Percentiles rank a stretch among this genome's conserved stretches.
phyloP scores from a whole-genome alignment of 768 basidiomycete genomes.

The Psilocybe cubensis region DNA sequence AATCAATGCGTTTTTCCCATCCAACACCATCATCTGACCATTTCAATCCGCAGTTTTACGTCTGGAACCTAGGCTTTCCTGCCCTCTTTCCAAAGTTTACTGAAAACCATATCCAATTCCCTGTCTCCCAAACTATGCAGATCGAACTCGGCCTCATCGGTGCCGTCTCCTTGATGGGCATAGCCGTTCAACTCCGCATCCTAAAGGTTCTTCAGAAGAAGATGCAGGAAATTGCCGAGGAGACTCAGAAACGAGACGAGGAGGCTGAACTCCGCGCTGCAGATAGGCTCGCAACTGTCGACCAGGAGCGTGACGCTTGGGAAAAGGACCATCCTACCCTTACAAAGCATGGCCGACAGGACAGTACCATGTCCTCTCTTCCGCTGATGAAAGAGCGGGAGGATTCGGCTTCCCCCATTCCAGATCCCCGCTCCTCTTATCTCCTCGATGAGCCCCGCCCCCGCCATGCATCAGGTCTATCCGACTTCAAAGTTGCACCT shows the following conservation, averaged over 20 bases:
- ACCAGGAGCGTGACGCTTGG: slow-evolving; percentile 81
- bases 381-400: slow-evolving; percentile 72
- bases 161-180: slow-evolving; percentile 83
- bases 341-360: slow-evolving; percentile 60
- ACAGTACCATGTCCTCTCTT: slow-evolving; percentile 64
- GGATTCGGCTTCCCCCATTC: slow-evolving; percentile 45
- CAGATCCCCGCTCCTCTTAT: slow-evolving; percentile 1
- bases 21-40: slow-evolving; percentile 10
- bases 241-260: slow-evolving; percentile 71
- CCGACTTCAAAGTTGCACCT: slow-evolving; percentile 71
- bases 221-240: slow-evolving; percentile 77
- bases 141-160: slow-evolving; percentile 91
- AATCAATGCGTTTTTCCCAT: slow-evolving; percentile 10
- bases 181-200: slow-evolving; percentile 88
- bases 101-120: slow-evolving; percentile 69
- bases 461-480: slow-evolving; percentile 68
- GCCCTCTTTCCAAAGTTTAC: slow-evolving; percentile 79
- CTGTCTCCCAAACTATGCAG: slow-evolving; percentile 88
- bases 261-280: slow-evolving; percentile 80
- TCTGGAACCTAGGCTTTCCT: slow-evolving; percentile 92
- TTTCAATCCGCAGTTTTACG: slow-evolving; percentile 74
- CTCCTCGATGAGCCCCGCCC: slow-evolving; percentile 53
- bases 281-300: slow-evolving; percentile 63
- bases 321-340: slow-evolving; percentile 80
- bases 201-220: slow-evolving; percentile 80